These are phyloP conservation scores for Phytomonas sp. DNA, from an alignment of 208 protist species.

Conservation along the genomic window DNA sequence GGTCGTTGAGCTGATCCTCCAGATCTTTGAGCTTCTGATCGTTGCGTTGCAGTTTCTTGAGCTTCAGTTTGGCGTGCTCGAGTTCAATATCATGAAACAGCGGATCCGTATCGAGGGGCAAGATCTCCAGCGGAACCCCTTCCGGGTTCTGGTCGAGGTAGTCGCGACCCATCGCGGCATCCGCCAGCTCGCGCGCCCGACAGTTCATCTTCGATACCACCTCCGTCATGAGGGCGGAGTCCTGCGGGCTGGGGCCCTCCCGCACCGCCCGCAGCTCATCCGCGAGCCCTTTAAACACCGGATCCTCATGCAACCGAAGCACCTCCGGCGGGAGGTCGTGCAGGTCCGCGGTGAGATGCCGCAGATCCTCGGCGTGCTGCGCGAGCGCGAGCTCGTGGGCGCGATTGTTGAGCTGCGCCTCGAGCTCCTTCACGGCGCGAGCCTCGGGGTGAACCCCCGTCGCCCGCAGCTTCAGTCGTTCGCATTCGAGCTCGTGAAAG, in stretches of 20 bases:
- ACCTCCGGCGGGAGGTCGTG: conserved; percentile 39
- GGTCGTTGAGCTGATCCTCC: conserved; percentile 56
- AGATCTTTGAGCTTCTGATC: conserved; percentile 34
- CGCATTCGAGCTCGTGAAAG: conserved; percentile 60
- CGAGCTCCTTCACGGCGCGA: conserved; percentile 43
- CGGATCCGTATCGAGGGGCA: conserved; percentile 40
- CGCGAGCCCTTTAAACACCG: conserved; percentile 41
- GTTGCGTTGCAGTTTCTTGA: conserved; percentile 28
- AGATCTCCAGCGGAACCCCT: conserved; percentile 34
- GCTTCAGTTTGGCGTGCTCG: conserved; percentile 57
- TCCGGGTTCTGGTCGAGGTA: conserved; percentile 67
- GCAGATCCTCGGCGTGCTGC: conserved; percentile 55
- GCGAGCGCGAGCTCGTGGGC: conserved; percentile 51
- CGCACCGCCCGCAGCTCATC: conserved; percentile 31
- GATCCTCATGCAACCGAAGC: conserved; percentile 51
- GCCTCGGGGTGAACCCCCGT: conserved; percentile 45
- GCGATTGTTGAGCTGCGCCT: conserved; percentile 60
- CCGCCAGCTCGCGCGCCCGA: conserved; percentile 46
- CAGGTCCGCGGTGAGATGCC: conserved; percentile 32
- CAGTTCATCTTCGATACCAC: conserved; percentile 50
- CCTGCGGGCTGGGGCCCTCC: conserved; percentile 37
- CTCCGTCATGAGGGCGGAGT: conserved; percentile 35
- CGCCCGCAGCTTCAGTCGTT: conserved; percentile 56
- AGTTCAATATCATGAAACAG: conserved; percentile 53
- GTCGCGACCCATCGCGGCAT: conserved; percentile 33